Percentiles rank a stretch among this genome's conserved stretches.
Evolutionary conservation across 2,329 filamentous ascomycete genomes (phyloP).

Genomic region (Graphilbum fragrans): DNA sequence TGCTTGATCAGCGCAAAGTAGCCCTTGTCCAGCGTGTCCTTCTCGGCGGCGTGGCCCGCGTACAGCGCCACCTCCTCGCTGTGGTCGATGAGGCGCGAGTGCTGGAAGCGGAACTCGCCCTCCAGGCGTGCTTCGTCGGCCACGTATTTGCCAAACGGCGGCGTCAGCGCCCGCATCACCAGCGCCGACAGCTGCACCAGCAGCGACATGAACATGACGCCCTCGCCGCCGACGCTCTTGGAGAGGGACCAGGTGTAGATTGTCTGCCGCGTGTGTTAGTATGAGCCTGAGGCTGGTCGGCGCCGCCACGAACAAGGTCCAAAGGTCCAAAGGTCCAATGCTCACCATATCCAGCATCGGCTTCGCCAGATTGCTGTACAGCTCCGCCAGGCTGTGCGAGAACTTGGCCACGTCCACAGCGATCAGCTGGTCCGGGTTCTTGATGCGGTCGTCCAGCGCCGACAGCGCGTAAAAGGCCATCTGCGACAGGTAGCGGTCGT

Average conservation of each 20-base stretch:
- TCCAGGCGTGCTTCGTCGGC: conserved; percentile 90
- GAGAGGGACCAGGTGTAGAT: conserved; percentile 95
- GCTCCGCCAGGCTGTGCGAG: conserved; percentile 83
- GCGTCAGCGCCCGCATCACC: conserved; percentile 87
- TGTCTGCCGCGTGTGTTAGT: conserved; percentile 31
- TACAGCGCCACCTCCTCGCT: conserved; percentile 92
- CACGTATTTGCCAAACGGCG: conserved; percentile 94
- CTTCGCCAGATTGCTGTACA: conserved; percentile 95
- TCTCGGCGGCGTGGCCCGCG: conserved; percentile 83
- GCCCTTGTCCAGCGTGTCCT: conserved; percentile 91
- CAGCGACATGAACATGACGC: conserved; percentile 87
- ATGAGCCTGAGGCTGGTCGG: no score
- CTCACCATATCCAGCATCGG: conserved; percentile 80
- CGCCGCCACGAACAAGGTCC: neutral
- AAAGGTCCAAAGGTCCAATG: neutral
- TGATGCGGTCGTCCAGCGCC: conserved; percentile 90
- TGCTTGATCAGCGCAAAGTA: conserved; percentile 99
- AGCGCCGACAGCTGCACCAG: conserved; percentile 87
- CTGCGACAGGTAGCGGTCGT: conserved; percentile 91
- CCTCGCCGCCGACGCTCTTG: conserved; percentile 89
- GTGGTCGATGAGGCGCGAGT: conserved; percentile 89
- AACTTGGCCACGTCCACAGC: conserved; percentile 95
- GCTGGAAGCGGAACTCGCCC: conserved; percentile 92
- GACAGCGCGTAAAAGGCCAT: conserved; percentile 97
- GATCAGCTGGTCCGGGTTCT: conserved; percentile 95